Base-by-base conservation (phyloP, 352 stramenopile species). In the Globisporangium cederbergense region DNA sequence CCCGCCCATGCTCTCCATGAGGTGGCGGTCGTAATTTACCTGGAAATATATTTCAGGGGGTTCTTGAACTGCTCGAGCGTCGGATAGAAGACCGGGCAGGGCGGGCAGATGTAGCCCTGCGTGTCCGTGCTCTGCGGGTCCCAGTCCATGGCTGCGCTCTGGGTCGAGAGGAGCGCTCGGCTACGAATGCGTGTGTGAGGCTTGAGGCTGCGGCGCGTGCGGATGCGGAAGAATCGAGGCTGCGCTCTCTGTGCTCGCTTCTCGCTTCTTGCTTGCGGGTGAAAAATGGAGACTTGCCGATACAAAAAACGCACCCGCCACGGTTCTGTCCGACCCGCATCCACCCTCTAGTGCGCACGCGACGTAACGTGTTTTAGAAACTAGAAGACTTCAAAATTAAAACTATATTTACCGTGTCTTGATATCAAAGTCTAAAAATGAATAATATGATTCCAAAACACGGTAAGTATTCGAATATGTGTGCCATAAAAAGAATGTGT, bases 11-110 rank as follows among this genome's bases (percentile, higher is more conserved):
- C 25, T 56, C 28, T 40, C 46, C 49, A 54, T 25, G 50, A 59
- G 42, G 28, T 51, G 22, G 22, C 53, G 28, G 11, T 18, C 20
- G 68, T 86, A 91, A 85, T 77, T 83, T 83, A 90, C 89, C 87
- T 96, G 66, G 78, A 79, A 84, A 98, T 98, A 89, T 97, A 98
- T 86, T 89, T 84, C 77, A 98, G 68, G 62, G 92, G 91, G 70
- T 98, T 80, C 58, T 80, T 60, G 71, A 97, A 98, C 66, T 98
- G 81, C 61, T 97, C 83, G 16, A 53, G 45, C 51, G 91, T 94
- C 36, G 92, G 92, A 58, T 90, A 77, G 70, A 96, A 98, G 40
- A 92, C 82, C 14, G 90, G 86, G 64, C 87, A 95, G 5, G 85
- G 82, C 47, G 85, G 85, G 52, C 87, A 95, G 64, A 95, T 87